These are phyloP conservation scores for Fibroporia radiculosa DNA, from an alignment of 768 basidiomycete species.

Conservation along the genomic window DNA sequence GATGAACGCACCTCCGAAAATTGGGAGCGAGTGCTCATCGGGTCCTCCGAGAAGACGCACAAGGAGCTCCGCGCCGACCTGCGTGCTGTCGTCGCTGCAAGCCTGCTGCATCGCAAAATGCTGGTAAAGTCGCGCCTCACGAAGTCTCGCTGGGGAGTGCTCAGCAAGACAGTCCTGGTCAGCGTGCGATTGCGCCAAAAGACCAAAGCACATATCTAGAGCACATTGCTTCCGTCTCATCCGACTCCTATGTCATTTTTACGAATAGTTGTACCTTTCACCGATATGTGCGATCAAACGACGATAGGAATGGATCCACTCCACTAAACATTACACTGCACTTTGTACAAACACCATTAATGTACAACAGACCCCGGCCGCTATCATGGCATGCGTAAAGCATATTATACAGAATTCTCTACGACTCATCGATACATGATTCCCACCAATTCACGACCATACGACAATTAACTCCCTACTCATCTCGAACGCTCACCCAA, in stretches of 20 bases:
- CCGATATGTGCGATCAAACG: too few relatives aligned
- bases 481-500: slow-evolving; percentile 53
- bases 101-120: background rate
- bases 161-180: slow-evolving; percentile 1
- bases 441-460: too few relatives aligned
- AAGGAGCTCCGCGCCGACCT: background rate
- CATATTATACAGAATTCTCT: background rate
- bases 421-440: too few relatives aligned
- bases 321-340: background rate
- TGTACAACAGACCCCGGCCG: background rate
- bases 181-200: slow-evolving; percentile 3
- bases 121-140: background rate
- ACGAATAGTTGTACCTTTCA: too few relatives aligned
- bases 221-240: too few relatives aligned
- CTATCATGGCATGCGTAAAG: background rate
- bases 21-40: background rate
- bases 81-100: background rate
- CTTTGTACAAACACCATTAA: slow-evolving; percentile 1
- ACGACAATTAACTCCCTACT: too few relatives aligned
- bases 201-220: slow-evolving; percentile 4
- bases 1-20: background rate
- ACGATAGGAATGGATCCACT: too few relatives aligned
- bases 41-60: background rate
- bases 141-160: slow-evolving; percentile 3
- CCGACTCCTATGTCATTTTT: too few relatives aligned